Evolutionary conservation across 2,329 filamentous ascomycete species (phyloP).

Genomic region (Alternaria ethzedia): DNA sequence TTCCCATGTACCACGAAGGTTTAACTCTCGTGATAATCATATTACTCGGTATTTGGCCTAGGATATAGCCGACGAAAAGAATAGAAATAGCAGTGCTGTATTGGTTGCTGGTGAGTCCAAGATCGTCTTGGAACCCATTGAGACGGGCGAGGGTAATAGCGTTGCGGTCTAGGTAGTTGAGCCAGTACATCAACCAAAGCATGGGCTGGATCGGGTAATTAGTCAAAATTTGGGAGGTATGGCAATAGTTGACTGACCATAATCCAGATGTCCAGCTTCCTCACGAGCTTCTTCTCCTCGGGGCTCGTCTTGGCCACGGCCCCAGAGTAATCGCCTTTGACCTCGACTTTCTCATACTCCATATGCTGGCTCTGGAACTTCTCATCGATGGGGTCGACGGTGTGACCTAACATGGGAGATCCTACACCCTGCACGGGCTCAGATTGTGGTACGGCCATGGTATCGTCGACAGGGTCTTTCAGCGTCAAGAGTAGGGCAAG

Average conservation of each 20-base stretch:
- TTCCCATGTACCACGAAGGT: conserved; percentile 37
- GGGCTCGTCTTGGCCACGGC: conserved; percentile 14
- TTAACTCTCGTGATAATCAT: neutral
- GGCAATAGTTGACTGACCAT: conserved; percentile 3
- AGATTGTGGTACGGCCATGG: neutral
- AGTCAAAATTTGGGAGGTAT: conserved; percentile 14
- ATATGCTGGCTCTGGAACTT: conserved; percentile 1
- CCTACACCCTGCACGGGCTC: neutral
- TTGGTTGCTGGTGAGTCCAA: conserved; percentile 16
- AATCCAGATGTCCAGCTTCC: conserved; percentile 15
- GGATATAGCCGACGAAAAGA: conserved; percentile 5
- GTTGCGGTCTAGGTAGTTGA: conserved; percentile 57
- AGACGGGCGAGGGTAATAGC: conserved; percentile 68
- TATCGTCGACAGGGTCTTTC: neutral
- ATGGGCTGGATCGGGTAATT: conserved; percentile 40
- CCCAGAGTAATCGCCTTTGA: conserved; percentile 14
- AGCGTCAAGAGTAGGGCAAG: neutral
- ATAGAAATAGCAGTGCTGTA: conserved; percentile 57
- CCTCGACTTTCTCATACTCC: neutral
- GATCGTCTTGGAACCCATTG: conserved; percentile 64
- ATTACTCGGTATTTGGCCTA: neutral
- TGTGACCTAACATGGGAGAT: neutral
- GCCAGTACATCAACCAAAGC: conserved; percentile 28
- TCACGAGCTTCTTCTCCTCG: conserved; percentile 16
- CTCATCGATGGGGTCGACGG: neutral